Conservation (phyloP, 2,329 filamentous ascomycete genomes). For the Rachicladosporium sp. region DNA sequence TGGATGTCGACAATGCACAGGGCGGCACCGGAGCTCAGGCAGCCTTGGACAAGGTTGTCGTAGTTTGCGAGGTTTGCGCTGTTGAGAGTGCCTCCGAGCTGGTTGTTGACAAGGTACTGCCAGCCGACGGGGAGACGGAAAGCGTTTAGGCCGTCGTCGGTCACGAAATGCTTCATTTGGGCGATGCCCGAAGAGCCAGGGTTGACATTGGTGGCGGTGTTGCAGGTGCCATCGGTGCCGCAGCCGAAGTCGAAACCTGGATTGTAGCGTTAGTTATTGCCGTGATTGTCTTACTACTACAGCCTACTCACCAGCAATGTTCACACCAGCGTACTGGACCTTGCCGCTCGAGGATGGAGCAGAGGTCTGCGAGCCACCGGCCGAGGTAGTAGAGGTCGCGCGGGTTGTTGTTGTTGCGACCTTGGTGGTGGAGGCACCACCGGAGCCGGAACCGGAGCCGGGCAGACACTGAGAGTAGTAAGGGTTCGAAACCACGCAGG, state of each 20-base stretch:
- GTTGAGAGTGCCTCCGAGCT: conserved; percentile 12
- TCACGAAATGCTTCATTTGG: conserved; percentile 46
- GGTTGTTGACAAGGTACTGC: conserved; percentile 17
- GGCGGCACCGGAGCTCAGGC: conserved; percentile 24
- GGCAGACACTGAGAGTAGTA: conserved; percentile 24
- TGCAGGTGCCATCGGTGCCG: conserved; percentile 29
- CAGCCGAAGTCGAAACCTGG: conserved; percentile 23
- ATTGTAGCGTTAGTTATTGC: background rate
- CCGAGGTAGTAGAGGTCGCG: background rate
- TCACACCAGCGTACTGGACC: conserved; percentile 20
- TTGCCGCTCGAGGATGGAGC: conserved; percentile 9
- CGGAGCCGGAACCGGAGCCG: conserved; percentile 6
- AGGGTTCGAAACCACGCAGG: conserved; percentile 15
- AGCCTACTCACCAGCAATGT: conserved; percentile 12
- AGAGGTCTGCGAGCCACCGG: background rate
- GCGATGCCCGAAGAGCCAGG: conserved; percentile 20
- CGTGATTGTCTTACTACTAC: background rate
- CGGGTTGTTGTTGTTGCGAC: background rate
- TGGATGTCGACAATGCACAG: conserved; percentile 23
- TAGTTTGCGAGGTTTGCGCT: conserved; percentile 14
- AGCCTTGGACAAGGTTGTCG: conserved; percentile 19
- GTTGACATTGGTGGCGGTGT: conserved; percentile 18
- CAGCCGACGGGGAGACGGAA: conserved; percentile 41
- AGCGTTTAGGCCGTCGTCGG: conserved; percentile 41
- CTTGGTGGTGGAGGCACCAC: conserved; percentile 5